Percentiles rank a stretch among this genome's conserved stretches.
These are phyloP conservation scores for Pichia rugopelliculosa DNA, from an alignment of 805 yeast species.

Conservation along the genomic window DNA sequence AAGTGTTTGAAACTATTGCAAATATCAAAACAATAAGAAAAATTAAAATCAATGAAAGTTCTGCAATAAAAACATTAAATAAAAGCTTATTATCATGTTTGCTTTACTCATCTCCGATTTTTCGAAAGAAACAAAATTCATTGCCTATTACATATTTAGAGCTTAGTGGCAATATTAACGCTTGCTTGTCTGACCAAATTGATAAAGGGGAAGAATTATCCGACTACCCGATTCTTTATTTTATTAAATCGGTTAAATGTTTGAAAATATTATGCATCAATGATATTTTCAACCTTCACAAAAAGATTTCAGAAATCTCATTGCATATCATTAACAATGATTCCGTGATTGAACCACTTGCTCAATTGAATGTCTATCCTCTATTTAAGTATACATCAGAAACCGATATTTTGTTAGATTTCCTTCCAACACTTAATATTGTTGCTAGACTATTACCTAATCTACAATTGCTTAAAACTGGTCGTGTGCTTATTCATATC, in stretches of 20 bases:
- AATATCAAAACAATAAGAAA: no score
- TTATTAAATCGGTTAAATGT: no score
- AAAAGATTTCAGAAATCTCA: neutral
- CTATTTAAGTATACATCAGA: no score
- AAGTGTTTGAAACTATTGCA: neutral
- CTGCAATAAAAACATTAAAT: neutral
- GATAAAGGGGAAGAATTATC: neutral
- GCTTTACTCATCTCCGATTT: neutral
- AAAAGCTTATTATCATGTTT: neutral
- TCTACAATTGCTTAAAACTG: neutral
- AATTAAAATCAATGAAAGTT: neutral
- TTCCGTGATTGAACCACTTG: neutral
- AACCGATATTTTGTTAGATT: neutral
- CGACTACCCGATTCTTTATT: neutral
- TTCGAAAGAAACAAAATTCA: neutral
- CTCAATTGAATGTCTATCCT: neutral
- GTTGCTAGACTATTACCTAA: neutral
- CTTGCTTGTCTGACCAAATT: neutral
- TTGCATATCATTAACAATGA: neutral
- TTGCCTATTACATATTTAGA: neutral
- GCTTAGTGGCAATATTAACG: neutral
- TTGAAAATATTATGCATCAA: neutral
- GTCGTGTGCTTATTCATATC: neutral
- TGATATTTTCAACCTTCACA: neutral
- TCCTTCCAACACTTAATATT: neutral